phyloP scores from a whole-genome alignment of 2,329 filamentous ascomycete genomes.

The Ascocoryne sarcoides region DNA sequence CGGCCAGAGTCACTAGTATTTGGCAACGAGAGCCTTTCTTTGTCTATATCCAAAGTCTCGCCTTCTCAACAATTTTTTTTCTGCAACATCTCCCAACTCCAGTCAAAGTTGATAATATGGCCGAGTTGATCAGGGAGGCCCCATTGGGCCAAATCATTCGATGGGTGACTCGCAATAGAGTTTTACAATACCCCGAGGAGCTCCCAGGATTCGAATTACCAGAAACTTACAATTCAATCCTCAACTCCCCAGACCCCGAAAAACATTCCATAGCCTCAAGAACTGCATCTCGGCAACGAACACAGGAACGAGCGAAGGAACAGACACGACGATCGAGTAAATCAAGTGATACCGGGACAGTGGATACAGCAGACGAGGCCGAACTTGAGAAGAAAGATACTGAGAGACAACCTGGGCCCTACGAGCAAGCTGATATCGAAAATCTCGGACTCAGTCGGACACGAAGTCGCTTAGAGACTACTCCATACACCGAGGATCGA shows the following conservation, averaged over 20 bases:
- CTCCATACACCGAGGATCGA: slow-evolving; percentile 30
- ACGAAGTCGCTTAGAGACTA: slow-evolving; percentile 20
- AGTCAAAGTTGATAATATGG: too few species aligned
- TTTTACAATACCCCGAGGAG: slow-evolving; percentile 53
- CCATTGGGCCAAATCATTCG: slow-evolving; percentile 51
- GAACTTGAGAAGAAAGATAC: slow-evolving; percentile 21
- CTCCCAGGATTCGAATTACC: slow-evolving; percentile 44
- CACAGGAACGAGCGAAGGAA: too few species aligned
- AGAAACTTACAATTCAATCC: slow-evolving; percentile 29
- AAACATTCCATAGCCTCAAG: slow-evolving; percentile 3
- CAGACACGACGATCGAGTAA: slow-evolving; percentile 16
- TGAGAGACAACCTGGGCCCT: slow-evolving; percentile 9
- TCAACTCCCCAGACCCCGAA: slow-evolving; percentile 16
- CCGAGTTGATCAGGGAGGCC: slow-evolving; percentile 42
- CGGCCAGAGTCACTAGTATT: too few species aligned
- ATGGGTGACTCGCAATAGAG: slow-evolving; percentile 41
- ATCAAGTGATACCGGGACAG: slow-evolving; percentile 4
- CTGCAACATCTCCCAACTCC: not conserved
- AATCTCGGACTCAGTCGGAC: slow-evolving; percentile 14
- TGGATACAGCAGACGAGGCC: slow-evolving; percentile 5
- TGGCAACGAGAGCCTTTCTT: too few species aligned
- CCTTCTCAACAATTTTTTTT: not conserved
- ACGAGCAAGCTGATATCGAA: slow-evolving; percentile 16
- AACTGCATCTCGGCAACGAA: slow-evolving; percentile 9
- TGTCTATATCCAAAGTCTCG: too few species aligned